Evolutionary conservation across 768 basidiomycete genomes (phyloP), one percentile per base, ranked within the genome.

Genomic region (Cytidiella melzeri): DNA sequence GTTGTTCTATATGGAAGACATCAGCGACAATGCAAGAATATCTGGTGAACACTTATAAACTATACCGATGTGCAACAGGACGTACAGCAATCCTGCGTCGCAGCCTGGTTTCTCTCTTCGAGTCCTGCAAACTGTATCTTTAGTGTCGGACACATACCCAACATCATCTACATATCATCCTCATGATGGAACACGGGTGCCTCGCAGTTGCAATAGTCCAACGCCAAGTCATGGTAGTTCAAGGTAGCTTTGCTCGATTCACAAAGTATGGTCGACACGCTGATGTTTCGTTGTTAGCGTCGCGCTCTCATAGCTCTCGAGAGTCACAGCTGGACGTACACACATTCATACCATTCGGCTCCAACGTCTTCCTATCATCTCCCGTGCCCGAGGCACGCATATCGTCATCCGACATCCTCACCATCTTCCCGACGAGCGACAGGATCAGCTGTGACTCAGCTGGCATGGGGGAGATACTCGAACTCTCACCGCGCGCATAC

Each of bases 171-270:
- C 30, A 34, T 15, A 34, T 15, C 30, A 7, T 34, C 5, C 20
- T 12, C 15, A 12, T 34, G 10, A 43, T 62, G 55, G 52, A 55
- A 39, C 52, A 77, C 60, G 81, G 84, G 45, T 73, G 77, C 36
- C 67, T 85, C 51, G 85, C 83, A 45, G 75, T 87, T 49, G 85
- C 85, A 19, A 60, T 86, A 50, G 81, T 87, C 41, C 79, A 81
- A 55, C 79, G 76, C 57, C 77, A 81, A 61, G 79, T 87, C 27
- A 77, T 76, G 72, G 62, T 87, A 52, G 79, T 86, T 21, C 80
- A 83, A 78, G 78, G 85, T 83, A 57, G 49, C n/a, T n/a, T n/a
- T n/a, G n/a, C n/a, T n/a, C n/a, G 64, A 37, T 37, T 37, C 11
- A 11, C 18, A 37, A n/a, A n/a, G n/a, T n/a, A 38, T 48, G 47